These are phyloP conservation scores for Colletotrichum spaethianum DNA, from an alignment of 2,329 filamentous ascomycete species.

Conservation along the genomic window DNA sequence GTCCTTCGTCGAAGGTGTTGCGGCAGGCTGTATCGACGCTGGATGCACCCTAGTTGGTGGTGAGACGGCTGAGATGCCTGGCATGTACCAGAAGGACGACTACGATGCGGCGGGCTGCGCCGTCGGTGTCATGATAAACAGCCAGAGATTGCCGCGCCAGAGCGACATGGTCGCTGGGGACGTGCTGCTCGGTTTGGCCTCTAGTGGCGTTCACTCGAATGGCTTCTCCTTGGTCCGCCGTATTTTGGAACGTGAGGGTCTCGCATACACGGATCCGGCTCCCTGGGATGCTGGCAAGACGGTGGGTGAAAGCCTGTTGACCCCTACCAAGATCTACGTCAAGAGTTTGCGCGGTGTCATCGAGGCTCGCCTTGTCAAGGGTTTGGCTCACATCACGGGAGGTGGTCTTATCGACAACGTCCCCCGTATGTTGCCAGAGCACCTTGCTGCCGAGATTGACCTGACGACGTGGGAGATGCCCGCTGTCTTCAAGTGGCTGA, in stretches of 20 bases:
- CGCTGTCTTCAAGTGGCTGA: constrained; percentile 89
- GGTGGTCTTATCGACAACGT: constrained; percentile 95
- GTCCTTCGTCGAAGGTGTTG: constrained; percentile 92
- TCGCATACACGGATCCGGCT: constrained; percentile 79
- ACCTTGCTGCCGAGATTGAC: constrained; percentile 86
- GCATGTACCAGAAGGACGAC: constrained; percentile 88
- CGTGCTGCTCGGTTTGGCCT: constrained; percentile 86
- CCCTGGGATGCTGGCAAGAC: constrained; percentile 79
- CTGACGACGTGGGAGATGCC: constrained; percentile 82
- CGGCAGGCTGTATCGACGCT: constrained; percentile 86
- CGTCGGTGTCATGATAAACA: constrained; percentile 83
- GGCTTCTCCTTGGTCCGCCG: constrained; percentile 97
- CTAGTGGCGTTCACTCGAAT: constrained; percentile 93
- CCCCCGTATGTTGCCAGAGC: constrained; percentile 88
- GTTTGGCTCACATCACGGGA: constrained; percentile 96
- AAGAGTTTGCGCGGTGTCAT: constrained; percentile 80
- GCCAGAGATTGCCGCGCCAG: constrained; percentile 81
- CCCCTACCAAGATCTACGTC: constrained; percentile 95
- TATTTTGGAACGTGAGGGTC: constrained; percentile 81
- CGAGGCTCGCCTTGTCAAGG: constrained; percentile 80
- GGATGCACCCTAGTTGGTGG: constrained; percentile 95
- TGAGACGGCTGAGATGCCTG: constrained; percentile 98
- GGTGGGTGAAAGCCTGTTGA: constrained; percentile 84
- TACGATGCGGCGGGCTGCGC: constrained; percentile 96
- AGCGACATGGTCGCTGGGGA: constrained; percentile 86